Percentiles rank a stretch among this genome's conserved stretches.
phyloP scores from a whole-genome alignment of 2,329 filamentous ascomycete species.

The Hansfordia pulvinata region DNA sequence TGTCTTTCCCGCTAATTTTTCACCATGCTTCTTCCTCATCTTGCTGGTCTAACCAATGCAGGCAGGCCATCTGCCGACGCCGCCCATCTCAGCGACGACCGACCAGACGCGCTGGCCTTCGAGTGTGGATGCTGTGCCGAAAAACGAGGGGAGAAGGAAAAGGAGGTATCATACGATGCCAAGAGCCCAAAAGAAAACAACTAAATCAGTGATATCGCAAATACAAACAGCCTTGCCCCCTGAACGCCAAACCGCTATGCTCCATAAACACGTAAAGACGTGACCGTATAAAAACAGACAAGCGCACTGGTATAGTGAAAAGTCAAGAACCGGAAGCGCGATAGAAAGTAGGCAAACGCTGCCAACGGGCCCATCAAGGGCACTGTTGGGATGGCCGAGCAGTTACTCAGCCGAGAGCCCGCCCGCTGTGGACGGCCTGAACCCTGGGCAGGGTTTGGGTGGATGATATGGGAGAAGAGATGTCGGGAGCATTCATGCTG shows the following conservation, averaged over 20 bases:
- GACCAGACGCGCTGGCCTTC: too few species aligned
- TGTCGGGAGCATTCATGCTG: constrained; percentile 21
- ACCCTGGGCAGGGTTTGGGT: constrained; percentile 21
- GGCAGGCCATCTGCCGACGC: too few species aligned
- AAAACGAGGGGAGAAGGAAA: too few species aligned
- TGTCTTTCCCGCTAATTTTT: too few species aligned
- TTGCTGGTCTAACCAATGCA: too few species aligned
- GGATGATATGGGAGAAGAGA: constrained; percentile 19
- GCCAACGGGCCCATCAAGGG: constrained; percentile 3
- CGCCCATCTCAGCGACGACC: too few species aligned
- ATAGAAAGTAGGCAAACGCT: constrained; percentile 6
- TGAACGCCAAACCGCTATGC: constrained; percentile 21
- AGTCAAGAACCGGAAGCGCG: constrained; percentile 4
- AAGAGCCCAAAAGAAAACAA: too few species aligned
- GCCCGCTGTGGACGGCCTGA: constrained; percentile 38
- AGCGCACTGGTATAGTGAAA: constrained; percentile 6
- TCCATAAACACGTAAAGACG: constrained; percentile 12
- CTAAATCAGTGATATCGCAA: neutral
- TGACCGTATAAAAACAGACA: constrained; percentile 10
- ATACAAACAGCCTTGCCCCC: neutral
- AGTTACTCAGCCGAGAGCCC: constrained; percentile 29
- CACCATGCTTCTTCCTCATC: too few species aligned
- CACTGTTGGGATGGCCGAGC: constrained; percentile 5
- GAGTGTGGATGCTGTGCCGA: too few species aligned
- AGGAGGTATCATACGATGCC: too few species aligned